These are phyloP conservation scores for Rhodamnia rubescens DNA, from an alignment of 345 rosid species.

Conservation along the genomic window DNA sequence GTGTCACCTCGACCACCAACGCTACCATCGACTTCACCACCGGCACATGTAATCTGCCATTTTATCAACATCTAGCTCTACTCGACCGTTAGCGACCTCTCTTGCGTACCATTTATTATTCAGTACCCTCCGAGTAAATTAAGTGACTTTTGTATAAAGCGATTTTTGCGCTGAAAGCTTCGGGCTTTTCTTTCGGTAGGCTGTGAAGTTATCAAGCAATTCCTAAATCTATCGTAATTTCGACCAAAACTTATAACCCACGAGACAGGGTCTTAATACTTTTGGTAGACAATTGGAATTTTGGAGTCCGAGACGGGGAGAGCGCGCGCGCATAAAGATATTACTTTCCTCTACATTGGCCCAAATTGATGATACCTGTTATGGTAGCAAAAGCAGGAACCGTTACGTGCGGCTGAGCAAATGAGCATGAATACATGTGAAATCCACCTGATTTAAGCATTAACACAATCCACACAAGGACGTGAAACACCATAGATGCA, in stretches of 20 bases:
- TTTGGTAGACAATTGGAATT: not conserved
- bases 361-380: not conserved
- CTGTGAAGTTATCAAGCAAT: not conserved
- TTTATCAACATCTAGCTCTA: not conserved
- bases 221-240: not conserved
- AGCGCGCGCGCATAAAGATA: not conserved
- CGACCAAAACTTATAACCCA: not conserved
- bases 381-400: not conserved
- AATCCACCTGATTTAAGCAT: not conserved
- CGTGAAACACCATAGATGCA: not conserved
- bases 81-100: not conserved
- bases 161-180: not conserved
- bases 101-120: not conserved
- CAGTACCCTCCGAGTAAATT: not conserved
- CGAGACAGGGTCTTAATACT: not conserved
- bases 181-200: not conserved
- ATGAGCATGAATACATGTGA: not conserved
- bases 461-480: not conserved
- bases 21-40: not conserved
- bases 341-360: not conserved
- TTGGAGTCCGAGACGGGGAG: not conserved
- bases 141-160: not conserved
- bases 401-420: not conserved
- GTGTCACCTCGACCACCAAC: not conserved
- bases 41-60: not conserved